phyloP scores from a whole-genome alignment of 345 rosid genomes.

The Combretum micranthum region DNA sequence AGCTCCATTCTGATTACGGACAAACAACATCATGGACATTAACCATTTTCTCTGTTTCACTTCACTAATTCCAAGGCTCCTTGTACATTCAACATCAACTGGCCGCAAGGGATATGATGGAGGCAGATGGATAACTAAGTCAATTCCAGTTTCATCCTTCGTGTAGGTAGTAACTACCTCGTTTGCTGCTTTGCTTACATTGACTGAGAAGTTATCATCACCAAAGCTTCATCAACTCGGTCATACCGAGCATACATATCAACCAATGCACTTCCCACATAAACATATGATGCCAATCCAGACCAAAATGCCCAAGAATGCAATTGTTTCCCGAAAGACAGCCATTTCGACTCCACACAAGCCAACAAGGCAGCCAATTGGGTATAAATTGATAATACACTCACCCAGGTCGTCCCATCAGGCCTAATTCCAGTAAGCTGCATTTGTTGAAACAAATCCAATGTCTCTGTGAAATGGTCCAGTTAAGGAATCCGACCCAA shows the following conservation, averaged over 20 bases:
- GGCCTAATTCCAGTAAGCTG: conserved; percentile 31
- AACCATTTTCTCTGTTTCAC: conserved; percentile 96
- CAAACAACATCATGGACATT: conserved; percentile 90
- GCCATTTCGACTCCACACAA: conserved; percentile 36
- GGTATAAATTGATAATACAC: conserved; percentile 48
- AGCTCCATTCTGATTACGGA: conserved; percentile 97
- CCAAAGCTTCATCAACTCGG: conserved; percentile 61
- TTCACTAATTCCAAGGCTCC: conserved; percentile 89
- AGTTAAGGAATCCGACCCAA: too few relatives aligned
- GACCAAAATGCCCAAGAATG: conserved; percentile 51
- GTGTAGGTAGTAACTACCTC: conserved; percentile 93
- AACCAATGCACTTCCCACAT: conserved; percentile 54
- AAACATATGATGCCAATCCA: conserved; percentile 34
- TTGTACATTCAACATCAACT: conserved; percentile 77
- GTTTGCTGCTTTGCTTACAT: conserved; percentile 86
- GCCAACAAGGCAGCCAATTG: conserved; percentile 48
- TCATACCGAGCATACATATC: conserved; percentile 60
- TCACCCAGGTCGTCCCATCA: conserved; percentile 41
- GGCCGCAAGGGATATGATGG: conserved; percentile 75
- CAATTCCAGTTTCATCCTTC: conserved; percentile 94
- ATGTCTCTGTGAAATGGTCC: too few relatives aligned
- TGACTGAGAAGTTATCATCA: conserved; percentile 80
- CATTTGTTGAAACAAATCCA: too few relatives aligned
- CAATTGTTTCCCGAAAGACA: conserved; percentile 41
- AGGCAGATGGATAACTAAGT: conserved; percentile 86